Conservation (phyloP, 192 early-diverging fungal genomes). For the Glomus cerebriforme region DNA sequence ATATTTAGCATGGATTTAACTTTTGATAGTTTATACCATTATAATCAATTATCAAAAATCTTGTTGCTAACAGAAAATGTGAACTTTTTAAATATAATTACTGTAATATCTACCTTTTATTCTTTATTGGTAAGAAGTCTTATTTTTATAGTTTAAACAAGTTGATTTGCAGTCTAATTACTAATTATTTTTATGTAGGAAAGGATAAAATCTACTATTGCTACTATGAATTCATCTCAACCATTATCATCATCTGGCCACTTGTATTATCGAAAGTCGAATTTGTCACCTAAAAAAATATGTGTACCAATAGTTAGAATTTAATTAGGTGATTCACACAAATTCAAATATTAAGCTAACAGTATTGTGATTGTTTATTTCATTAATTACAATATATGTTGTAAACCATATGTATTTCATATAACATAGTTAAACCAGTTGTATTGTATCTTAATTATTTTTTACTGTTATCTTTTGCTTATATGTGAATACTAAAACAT, state of each 20-base stretch:
- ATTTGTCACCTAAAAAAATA: conserved; percentile 20
- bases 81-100: conserved; percentile 3
- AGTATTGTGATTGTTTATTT: too few relatives aligned
- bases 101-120: neutral
- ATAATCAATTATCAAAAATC: neutral
- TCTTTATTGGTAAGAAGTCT: conserved; percentile 11
- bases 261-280: neutral
- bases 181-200: conserved; percentile 1
- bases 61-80: neutral
- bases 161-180: neutral
- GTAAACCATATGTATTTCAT: too few relatives aligned
- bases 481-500: too few relatives aligned
- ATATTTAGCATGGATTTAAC: neutral
- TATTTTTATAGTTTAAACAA: neutral
- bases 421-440: too few relatives aligned
- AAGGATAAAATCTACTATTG: conserved; percentile 4
- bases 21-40: conserved; percentile 1
- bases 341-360: too few relatives aligned
- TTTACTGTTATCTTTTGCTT: too few relatives aligned
- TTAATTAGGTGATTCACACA: too few relatives aligned
- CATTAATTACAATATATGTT: too few relatives aligned
- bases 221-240: conserved; percentile 1
- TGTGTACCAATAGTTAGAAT: too few relatives aligned
- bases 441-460: too few relatives aligned
- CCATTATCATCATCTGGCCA: neutral